Conservation (phyloP, 2,329 filamentous ascomycete species). For the Colletotrichum costaricense region DNA sequence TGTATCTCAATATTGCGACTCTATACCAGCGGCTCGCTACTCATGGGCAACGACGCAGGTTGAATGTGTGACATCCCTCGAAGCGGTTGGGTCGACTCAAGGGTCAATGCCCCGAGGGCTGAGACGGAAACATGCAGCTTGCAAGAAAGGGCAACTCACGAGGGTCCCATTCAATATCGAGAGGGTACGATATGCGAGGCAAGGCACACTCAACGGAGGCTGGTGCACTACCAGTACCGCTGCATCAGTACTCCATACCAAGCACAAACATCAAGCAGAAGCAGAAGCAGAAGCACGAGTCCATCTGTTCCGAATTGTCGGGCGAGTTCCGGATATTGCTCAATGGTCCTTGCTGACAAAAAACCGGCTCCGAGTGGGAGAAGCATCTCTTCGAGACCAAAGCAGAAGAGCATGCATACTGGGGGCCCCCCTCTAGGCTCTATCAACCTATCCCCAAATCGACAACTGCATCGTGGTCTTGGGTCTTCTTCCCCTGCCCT, state of each 20-base stretch:
- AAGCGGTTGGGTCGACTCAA: background rate
- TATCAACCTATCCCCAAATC: conserved; percentile 27
- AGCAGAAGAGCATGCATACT: conserved; percentile 25
- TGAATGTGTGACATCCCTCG: conserved; percentile 5
- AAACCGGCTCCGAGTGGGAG: conserved; percentile 19
- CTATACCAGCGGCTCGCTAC: conserved; percentile 1
- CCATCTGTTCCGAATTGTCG: conserved; percentile 25
- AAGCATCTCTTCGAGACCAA: conserved; percentile 15
- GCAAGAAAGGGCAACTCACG: background rate
- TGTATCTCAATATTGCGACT: conserved; percentile 13
- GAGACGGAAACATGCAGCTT: conserved; percentile 21
- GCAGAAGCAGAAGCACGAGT: background rate
- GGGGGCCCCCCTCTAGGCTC: background rate
- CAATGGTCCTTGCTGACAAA: background rate
- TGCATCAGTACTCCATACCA: too few species aligned
- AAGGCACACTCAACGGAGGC: background rate
- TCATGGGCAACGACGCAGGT: background rate
- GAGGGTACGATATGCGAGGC: conserved; percentile 3
- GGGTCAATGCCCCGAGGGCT: conserved; percentile 12
- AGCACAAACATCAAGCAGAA: background rate
- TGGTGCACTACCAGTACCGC: too few species aligned
- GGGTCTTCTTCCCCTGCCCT: conserved; percentile 1
- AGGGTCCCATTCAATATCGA: background rate
- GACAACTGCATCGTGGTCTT: conserved; percentile 32
- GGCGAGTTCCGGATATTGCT: conserved; percentile 29